Percentiles rank a stretch among this genome's conserved stretches.
These are phyloP conservation scores for Kentomonas sorsogonicus DNA, from an alignment of 208 protist species.

Conservation along the genomic window DNA sequence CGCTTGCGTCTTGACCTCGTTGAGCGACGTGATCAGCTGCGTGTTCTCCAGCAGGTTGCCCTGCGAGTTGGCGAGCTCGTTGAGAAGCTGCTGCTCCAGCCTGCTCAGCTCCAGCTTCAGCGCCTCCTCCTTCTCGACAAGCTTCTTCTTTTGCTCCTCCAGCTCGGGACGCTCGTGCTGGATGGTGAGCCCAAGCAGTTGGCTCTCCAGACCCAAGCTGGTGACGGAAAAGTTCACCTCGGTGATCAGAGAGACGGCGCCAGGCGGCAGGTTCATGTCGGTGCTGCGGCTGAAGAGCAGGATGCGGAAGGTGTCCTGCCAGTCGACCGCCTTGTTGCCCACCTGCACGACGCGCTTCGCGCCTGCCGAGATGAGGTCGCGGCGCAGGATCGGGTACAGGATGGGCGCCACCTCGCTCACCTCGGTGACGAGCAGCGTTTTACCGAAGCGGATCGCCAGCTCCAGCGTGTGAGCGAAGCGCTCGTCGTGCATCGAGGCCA, in stretches of 20 bases:
- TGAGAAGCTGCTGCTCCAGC: slow-evolving; percentile 91
- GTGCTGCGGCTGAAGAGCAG: slow-evolving; percentile 93
- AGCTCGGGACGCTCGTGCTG: slow-evolving; percentile 95
- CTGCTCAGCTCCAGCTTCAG: slow-evolving; percentile 92
- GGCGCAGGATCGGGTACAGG: slow-evolving; percentile 92
- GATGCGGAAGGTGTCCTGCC: slow-evolving; percentile 94
- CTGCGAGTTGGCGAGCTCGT: slow-evolving; percentile 88
- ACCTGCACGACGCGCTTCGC: slow-evolving; percentile 91
- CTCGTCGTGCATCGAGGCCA: slow-evolving; percentile 87
- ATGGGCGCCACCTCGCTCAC: slow-evolving; percentile 93
- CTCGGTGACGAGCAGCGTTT: slow-evolving; percentile 95
- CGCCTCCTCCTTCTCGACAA: slow-evolving; percentile 94
- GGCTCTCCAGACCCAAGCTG: slow-evolving; percentile 91
- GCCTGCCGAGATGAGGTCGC: slow-evolving; percentile 88
- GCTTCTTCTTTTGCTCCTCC: slow-evolving; percentile 89
- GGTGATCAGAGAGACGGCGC: slow-evolving; percentile 83
- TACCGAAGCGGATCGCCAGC: slow-evolving; percentile 97
- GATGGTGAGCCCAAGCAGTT: slow-evolving; percentile 94
- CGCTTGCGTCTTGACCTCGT: slow-evolving; percentile 92
- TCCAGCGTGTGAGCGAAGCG: slow-evolving; percentile 94
- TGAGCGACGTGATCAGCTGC: slow-evolving; percentile 87
- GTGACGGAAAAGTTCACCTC: slow-evolving; percentile 97
- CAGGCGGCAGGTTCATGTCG: slow-evolving; percentile 81
- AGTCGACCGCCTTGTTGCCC: slow-evolving; percentile 96
- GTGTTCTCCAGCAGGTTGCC: slow-evolving; percentile 95